Evolutionary conservation across 108 stramenopile species (phyloP).

Genomic region (Cyclostephanos tholiformis): DNA sequence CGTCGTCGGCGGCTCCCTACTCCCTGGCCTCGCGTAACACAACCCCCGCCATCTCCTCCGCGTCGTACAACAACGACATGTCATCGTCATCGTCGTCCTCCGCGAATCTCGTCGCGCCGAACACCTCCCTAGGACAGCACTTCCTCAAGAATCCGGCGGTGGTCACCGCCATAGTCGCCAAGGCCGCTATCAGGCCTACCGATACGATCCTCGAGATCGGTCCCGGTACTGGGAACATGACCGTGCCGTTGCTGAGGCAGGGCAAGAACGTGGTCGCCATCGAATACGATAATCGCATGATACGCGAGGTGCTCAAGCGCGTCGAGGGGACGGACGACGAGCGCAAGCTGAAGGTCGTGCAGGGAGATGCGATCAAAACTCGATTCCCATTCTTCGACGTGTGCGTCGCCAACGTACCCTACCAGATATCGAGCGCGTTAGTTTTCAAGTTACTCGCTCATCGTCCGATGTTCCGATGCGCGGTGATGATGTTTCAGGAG

Average conservation of each 20-base stretch:
- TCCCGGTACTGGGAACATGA: constrained; percentile 99
- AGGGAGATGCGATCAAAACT: constrained; percentile 96
- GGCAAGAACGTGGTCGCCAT: constrained; percentile 92
- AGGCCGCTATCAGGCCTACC: constrained; percentile 84
- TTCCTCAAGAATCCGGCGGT: constrained; percentile 99
- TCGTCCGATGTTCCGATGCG: constrained; percentile 96
- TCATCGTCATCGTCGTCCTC: constrained; percentile 4
- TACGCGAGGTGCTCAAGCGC: constrained; percentile 96
- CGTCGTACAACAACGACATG: not conserved
- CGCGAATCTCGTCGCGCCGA: constrained; percentile 82
- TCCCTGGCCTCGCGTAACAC: constrained; percentile 28
- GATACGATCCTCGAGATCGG: constrained; percentile 91
- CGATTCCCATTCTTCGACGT: constrained; percentile 98
- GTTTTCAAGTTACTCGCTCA: constrained; percentile 96
- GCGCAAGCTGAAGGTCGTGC: constrained; percentile 89
- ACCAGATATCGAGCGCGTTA: constrained; percentile 94
- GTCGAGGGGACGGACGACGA: constrained; percentile 87
- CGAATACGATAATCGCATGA: constrained; percentile 98
- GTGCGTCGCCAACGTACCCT: constrained; percentile 98
- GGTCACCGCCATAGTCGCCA: constrained; percentile 95
- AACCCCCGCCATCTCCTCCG: not conserved
- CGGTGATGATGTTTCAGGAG: constrained; percentile 99
- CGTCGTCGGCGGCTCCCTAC: constrained; percentile 36
- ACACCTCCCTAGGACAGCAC: constrained; percentile 96
- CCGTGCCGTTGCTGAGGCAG: constrained; percentile 90